phyloP scores from a whole-genome alignment of 1,284 basidiomycete species.

The Rhodotorula sp. region DNA sequence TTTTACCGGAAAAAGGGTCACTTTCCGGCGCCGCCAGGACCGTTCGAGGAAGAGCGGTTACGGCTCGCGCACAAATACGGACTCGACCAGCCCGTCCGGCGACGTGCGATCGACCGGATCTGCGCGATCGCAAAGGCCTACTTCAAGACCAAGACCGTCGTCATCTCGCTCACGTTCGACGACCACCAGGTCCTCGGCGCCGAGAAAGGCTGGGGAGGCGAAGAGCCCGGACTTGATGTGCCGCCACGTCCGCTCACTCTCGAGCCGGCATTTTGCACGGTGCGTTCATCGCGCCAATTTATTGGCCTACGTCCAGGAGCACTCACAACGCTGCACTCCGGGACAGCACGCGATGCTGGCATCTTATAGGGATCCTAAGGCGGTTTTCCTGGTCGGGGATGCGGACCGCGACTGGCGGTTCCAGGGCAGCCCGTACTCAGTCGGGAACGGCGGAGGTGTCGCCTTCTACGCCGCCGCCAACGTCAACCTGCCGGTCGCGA shows the following conservation, averaged over 20 bases:
- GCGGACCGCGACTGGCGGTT: constrained; percentile 33
- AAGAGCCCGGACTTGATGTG: constrained; percentile 17
- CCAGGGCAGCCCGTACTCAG: constrained; percentile 19
- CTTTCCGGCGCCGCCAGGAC: constrained; percentile 22
- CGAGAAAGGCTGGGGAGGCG: constrained; percentile 20
- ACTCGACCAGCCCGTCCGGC: constrained; percentile 20
- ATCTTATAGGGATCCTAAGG: constrained; percentile 13
- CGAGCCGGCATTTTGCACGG: constrained; percentile 28
- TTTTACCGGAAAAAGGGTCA: constrained; percentile 18
- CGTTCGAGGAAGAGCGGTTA: constrained; percentile 22
- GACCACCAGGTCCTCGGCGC: constrained; percentile 32
- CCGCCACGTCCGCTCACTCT: constrained; percentile 15
- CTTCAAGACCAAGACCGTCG: constrained; percentile 27
- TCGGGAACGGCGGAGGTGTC: constrained; percentile 19
- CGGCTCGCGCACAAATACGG: constrained; percentile 29
- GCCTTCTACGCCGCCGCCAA: constrained; percentile 33
- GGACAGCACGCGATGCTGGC: constrained; percentile 21
- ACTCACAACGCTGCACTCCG: too few species aligned
- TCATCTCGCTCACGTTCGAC: constrained; percentile 21
- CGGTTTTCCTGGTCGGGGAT: constrained; percentile 30
- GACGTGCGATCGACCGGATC: constrained; percentile 29
- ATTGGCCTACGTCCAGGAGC: too few species aligned
- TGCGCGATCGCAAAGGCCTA: constrained; percentile 28
- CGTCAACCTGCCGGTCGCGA: constrained; percentile 16
- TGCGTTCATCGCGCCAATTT: neutral